phyloP scores from a whole-genome alignment of 179 eudicot species.

The Spergularia azorica region DNA sequence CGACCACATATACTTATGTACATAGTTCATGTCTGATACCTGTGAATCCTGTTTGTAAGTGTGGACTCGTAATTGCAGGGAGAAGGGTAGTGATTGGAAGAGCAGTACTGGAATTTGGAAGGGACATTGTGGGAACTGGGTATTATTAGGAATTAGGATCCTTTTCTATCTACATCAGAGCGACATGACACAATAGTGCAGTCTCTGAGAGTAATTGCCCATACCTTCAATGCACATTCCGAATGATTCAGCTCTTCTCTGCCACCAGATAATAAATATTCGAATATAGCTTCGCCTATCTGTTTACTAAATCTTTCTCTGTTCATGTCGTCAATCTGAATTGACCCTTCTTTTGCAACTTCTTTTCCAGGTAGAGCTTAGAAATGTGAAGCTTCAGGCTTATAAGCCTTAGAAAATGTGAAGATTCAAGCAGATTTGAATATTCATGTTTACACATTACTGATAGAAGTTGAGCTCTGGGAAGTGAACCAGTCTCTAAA shows the following conservation, averaged over 20 bases:
- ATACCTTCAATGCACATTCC: neutral
- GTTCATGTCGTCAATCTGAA: neutral
- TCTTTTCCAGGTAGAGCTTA: neutral
- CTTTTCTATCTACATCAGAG: neutral
- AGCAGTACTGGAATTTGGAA: neutral
- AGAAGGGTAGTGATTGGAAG: neutral
- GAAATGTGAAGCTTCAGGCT: neutral
- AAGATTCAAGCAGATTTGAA: too few relatives aligned
- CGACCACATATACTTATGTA: constrained; percentile 6
- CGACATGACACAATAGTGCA: neutral
- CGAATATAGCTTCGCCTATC: neutral
- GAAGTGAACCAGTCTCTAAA: neutral
- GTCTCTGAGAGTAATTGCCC: neutral
- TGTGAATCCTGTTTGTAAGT: constrained; percentile 2
- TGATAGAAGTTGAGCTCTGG: neutral
- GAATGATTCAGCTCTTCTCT: constrained; percentile 3
- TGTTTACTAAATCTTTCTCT: neutral
- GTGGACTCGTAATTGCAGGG: neutral
- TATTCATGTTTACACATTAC: too few relatives aligned
- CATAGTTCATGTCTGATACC: constrained; percentile 20
- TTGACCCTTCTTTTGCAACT: neutral
- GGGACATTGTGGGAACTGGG: neutral
- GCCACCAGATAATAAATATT: neutral
- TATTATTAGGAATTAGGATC: neutral
- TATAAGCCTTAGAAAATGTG: neutral